These are phyloP conservation scores for Globisporangium megalacanthum DNA, from an alignment of 352 stramenopile species.

Conservation along the genomic window DNA sequence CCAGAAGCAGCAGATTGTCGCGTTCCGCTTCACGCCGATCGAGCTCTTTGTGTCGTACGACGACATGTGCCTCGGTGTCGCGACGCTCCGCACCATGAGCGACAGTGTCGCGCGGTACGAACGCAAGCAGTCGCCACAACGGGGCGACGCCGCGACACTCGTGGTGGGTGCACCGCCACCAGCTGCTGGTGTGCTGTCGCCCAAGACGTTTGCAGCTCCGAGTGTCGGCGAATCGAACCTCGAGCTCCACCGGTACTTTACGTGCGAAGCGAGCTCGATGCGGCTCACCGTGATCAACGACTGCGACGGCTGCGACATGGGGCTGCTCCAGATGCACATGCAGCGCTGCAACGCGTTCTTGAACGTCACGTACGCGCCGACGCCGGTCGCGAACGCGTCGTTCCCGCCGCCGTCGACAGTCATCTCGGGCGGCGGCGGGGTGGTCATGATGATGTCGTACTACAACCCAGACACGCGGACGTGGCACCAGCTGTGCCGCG, in stretches of 20 bases:
- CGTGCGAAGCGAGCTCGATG: conserved; percentile 60
- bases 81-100: conserved; percentile 40
- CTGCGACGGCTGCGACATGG: conserved; percentile 84
- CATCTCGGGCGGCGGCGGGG: conserved; percentile 58
- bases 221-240: conserved; percentile 1
- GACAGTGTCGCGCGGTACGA: conserved; percentile 22
- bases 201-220: conserved; percentile 9
- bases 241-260: conserved; percentile 76
- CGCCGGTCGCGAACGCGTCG: conserved; percentile 4
- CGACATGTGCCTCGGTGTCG: conserved; percentile 48
- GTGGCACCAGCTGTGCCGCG: conserved; percentile 78
- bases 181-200: conserved; percentile 10
- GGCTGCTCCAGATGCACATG: conserved; percentile 67
- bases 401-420: conserved; percentile 33
- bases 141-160: not conserved
- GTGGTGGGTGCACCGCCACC: conserved; percentile 1
- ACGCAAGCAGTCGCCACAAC: not conserved
- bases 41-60: conserved; percentile 80
- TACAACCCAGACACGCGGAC: conserved; percentile 79
- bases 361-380: conserved; percentile 53
- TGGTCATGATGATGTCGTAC: conserved; percentile 66
- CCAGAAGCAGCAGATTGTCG: conserved; percentile 70
- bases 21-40: conserved; percentile 66
- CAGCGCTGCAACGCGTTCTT: conserved; percentile 68
- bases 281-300: conserved; percentile 80